Percentiles rank a stretch among this genome's conserved stretches.
Conservation (phyloP, 352 stramenopile genomes). For the Peronosclerospora sorghi region DNA sequence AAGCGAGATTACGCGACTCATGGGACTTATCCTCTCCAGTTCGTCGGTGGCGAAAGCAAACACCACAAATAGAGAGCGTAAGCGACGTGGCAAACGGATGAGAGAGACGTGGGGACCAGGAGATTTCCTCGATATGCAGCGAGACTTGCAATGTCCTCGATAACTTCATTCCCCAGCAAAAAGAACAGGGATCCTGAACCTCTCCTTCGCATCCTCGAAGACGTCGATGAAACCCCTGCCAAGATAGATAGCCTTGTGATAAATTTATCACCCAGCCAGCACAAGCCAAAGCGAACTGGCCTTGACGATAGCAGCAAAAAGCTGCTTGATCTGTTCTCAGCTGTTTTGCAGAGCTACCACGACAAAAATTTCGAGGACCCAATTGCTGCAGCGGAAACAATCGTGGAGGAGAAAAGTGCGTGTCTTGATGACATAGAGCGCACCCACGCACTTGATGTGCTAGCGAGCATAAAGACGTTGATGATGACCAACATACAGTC, state of each 20-base stretch:
- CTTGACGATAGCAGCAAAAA: conserved; percentile 13
- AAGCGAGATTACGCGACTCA: no score
- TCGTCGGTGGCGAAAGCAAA: conserved; percentile 3
- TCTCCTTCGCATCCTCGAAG: conserved; percentile 12
- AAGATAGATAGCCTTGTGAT: neutral
- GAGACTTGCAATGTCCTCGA: conserved; percentile 2
- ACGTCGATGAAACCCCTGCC: conserved; percentile 14
- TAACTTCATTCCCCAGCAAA: conserved; percentile 27
- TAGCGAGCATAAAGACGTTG: conserved; percentile 26
- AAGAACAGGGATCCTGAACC: conserved; percentile 39
- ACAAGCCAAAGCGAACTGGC: neutral
- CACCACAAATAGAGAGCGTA: conserved; percentile 12
- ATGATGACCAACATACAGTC: conserved; percentile 11
- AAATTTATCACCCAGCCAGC: neutral
- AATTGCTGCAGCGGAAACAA: conserved; percentile 9
- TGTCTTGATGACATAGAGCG: conserved; percentile 13
- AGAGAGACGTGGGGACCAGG: conserved; percentile 68
- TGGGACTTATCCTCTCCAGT: no score
- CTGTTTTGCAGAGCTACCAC: conserved; percentile 19
- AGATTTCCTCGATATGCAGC: conserved; percentile 35
- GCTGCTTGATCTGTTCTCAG: conserved; percentile 26
- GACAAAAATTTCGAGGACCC: conserved; percentile 11
- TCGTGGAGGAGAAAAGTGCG: conserved; percentile 15
- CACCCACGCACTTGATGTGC: conserved; percentile 16
- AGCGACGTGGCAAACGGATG: conserved; percentile 9